Conservation (phyloP, 1,284 basidiomycete genomes). For the Irpex lacteus region DNA sequence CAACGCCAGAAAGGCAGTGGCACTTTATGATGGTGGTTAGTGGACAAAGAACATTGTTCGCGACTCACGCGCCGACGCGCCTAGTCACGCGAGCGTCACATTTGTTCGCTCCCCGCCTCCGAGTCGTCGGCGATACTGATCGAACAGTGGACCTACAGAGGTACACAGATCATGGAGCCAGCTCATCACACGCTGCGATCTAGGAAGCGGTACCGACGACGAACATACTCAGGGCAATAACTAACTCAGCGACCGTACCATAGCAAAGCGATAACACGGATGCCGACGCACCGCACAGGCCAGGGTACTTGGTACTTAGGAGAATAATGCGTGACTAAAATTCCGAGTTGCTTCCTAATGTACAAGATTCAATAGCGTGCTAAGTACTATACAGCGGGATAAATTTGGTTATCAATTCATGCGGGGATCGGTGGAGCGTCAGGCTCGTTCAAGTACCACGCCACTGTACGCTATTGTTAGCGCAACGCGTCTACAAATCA, state of each 20-base stretch:
- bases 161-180: background rate
- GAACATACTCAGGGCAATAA: too few relatives aligned
- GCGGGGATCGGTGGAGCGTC: background rate
- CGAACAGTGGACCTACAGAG: background rate
- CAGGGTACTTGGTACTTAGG: too few relatives aligned
- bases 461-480: background rate
- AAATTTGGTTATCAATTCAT: background rate
- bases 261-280: too few relatives aligned
- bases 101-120: background rate
- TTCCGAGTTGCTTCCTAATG: background rate
- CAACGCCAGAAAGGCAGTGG: too few relatives aligned
- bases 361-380: background rate
- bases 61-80: background rate
- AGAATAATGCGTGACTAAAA: too few relatives aligned
- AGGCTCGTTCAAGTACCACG: background rate
- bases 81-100: conserved; percentile 2
- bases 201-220: too few relatives aligned
- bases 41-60: background rate
- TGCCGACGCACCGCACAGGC: too few relatives aligned
- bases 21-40: background rate
- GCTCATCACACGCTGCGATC: too few relatives aligned
- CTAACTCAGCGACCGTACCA: too few relatives aligned
- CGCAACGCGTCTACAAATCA: background rate
- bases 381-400: too few relatives aligned
- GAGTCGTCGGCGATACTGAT: background rate